Conservation (phyloP, 805 yeast species). For the Candida pseudoglaebosa region DNA sequence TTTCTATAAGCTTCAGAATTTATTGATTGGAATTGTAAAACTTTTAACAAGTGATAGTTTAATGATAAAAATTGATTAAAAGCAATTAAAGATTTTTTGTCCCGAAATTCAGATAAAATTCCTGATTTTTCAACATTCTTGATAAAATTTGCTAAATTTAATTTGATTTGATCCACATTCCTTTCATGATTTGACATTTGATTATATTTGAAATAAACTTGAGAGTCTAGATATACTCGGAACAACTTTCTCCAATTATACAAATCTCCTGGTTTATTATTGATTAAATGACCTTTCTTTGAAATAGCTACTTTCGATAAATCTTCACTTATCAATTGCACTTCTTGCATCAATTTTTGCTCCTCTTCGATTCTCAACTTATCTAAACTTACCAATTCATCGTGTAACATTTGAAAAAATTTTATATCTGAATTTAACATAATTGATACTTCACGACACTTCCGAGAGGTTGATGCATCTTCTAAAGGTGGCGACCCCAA, state of each 20-base stretch:
- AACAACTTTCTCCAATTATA: constrained; percentile 70
- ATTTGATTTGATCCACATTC: constrained; percentile 42
- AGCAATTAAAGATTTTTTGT: constrained; percentile 40
- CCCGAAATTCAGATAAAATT: constrained; percentile 40
- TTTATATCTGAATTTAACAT: constrained; percentile 52
- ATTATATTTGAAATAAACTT: constrained; percentile 55
- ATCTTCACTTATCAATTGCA: constrained; percentile 37
- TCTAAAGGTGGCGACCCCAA: constrained; percentile 7
- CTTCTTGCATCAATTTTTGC: constrained; percentile 35
- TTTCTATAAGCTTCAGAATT: constrained; percentile 63
- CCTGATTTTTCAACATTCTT: constrained; percentile 34
- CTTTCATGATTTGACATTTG: constrained; percentile 46
- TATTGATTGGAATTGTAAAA: constrained; percentile 56
- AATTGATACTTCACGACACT: constrained; percentile 36
- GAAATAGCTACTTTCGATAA: constrained; percentile 41
- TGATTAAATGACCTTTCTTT: constrained; percentile 14
- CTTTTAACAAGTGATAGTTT: constrained; percentile 53
- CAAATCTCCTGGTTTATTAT: constrained; percentile 47
- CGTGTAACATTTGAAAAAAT: constrained; percentile 55
- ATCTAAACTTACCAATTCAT: constrained; percentile 50
- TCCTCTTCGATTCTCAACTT: constrained; percentile 42
- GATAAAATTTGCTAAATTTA: constrained; percentile 40
- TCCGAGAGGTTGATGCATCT: constrained; percentile 7
- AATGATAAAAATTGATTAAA: constrained; percentile 49
- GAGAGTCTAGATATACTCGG: constrained; percentile 59